phyloP scores from a whole-genome alignment of 1,284 basidiomycete genomes.

The Fomitopsis pinicola region DNA sequence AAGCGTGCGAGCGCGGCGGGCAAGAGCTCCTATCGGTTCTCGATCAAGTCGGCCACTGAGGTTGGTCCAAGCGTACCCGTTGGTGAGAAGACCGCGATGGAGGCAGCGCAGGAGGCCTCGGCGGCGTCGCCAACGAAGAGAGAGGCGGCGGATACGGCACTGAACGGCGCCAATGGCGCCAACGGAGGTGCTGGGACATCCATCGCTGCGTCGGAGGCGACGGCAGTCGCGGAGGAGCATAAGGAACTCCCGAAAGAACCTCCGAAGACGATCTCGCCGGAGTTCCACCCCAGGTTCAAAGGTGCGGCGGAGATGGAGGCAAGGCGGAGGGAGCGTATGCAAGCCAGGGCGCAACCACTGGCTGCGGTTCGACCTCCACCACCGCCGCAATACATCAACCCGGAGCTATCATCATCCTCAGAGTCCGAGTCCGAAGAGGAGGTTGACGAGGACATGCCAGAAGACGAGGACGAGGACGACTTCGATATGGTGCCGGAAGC shows the following conservation, averaged over 20 bases:
- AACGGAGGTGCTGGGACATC: not conserved
- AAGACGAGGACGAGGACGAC: constrained; percentile 52
- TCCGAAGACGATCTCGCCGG: constrained; percentile 10
- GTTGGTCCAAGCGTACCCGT: constrained; percentile 1
- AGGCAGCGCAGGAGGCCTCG: constrained; percentile 6
- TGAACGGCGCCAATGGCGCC: not conserved
- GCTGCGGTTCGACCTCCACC: constrained; percentile 9
- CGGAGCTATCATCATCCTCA: constrained; percentile 51
- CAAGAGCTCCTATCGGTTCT: constrained; percentile 40
- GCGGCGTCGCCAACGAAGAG: not conserved
- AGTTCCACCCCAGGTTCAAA: constrained; percentile 69
- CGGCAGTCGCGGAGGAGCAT: not conserved
- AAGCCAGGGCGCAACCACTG: constrained; percentile 22
- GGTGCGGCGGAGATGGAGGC: constrained; percentile 78
- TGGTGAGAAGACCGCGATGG: not conserved
- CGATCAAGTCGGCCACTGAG: constrained; percentile 20
- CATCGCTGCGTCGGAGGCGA: not conserved
- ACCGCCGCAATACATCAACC: constrained; percentile 29
- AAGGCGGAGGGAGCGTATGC: constrained; percentile 58
- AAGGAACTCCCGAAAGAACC: not conserved
- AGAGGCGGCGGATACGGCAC: not conserved
- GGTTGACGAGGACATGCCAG: constrained; percentile 36
- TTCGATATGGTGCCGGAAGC: constrained; percentile 42
- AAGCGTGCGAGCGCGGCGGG: constrained; percentile 25
- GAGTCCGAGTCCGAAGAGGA: constrained; percentile 34